These are phyloP conservation scores for Scedosporium dehoogii DNA, from an alignment of 2,329 filamentous ascomycete genomes.

Conservation along the genomic window DNA sequence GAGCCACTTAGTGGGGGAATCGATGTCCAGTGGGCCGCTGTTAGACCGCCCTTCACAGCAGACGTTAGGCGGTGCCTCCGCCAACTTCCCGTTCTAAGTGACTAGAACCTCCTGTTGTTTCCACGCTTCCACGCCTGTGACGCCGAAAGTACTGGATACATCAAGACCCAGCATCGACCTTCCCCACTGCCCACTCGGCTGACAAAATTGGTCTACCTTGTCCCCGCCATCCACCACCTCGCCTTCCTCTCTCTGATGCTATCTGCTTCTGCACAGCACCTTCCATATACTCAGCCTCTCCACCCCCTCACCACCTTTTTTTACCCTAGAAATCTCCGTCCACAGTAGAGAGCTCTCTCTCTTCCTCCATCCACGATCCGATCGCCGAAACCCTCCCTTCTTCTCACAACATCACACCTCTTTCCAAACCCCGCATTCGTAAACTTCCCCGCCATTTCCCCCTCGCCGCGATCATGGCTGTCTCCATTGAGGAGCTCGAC, in stretches of 20 bases:
- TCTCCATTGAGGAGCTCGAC: slow-evolving; percentile 89
- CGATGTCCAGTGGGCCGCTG: no score
- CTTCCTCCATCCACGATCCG: neutral
- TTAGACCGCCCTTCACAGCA: no score
- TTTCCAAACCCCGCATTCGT: slow-evolving; percentile 5
- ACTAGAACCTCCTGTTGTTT: no score
- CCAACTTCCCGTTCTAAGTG: no score
- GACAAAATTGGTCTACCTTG: slow-evolving; percentile 9
- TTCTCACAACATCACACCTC: slow-evolving; percentile 4
- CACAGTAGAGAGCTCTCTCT: neutral
- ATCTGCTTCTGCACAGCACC: neutral
- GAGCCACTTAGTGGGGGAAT: no score
- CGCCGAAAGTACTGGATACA: neutral
- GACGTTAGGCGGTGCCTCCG: no score
- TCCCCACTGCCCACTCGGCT: neutral
- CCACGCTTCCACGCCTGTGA: neutral
- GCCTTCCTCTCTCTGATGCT: neutral
- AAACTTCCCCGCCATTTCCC: slow-evolving; percentile 1
- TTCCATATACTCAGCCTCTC: neutral
- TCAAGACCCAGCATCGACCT: neutral
- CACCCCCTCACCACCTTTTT: slow-evolving; percentile 12
- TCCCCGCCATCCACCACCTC: slow-evolving; percentile 11
- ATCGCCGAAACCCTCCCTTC: neutral
- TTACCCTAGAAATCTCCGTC: slow-evolving; percentile 5
- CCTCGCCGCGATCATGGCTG: slow-evolving; percentile 42